Evolutionary conservation across 805 yeast species (phyloP), one percentile per base, ranked within the genome.

Genomic region (Wickerhamiella slavikovae): DNA sequence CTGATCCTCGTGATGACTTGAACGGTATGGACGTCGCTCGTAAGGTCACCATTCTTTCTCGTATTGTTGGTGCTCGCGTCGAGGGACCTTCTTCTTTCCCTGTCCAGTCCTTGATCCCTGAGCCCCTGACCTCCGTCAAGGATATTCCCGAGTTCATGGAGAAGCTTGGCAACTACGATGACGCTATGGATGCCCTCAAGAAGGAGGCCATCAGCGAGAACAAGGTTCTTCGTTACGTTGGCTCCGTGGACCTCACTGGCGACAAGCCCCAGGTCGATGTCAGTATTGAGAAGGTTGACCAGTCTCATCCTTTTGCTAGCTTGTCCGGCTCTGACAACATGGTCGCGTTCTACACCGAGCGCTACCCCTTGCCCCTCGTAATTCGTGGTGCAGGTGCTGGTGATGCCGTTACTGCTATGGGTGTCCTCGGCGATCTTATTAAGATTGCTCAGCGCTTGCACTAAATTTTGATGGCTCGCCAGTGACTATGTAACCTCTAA

Each of bases 11-110:
- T 58, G 99, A 89, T 53, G 99, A 89, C 51, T 68, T 89, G 54
- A 89, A 85, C 54, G 99, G 99, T 31, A 65, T 89, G 51, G 99
- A 89, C 49, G 94, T 89, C 36, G 99, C 99, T 25, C 75, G 99
- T 66, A 89, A 89, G 55, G 94, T 89, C 18, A 82, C 98, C 16
- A 89, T 89, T 40, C 66, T 89, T 38, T 93, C 94, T 27, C 76
- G 99, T 62, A 66, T 89, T 31, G 64, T 94, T 11, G 98, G 98
- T 3, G 64, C 76, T 31, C 58, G 68, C 35, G 78, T 89, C 22
- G 75, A 73, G 49, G 73, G 89, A 9, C 92, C 96, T 42, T 66
- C 82, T 22, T 69, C 94, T 9, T 85, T 89, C 71, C 82, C 93
- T 22, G 93, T 89, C 20, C 83, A 82, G 48, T 78, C 94, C 9